These are phyloP conservation scores for Oryza meyeriana DNA, from an alignment of 176 grass and related monocot genomes.

Conservation along the genomic window DNA sequence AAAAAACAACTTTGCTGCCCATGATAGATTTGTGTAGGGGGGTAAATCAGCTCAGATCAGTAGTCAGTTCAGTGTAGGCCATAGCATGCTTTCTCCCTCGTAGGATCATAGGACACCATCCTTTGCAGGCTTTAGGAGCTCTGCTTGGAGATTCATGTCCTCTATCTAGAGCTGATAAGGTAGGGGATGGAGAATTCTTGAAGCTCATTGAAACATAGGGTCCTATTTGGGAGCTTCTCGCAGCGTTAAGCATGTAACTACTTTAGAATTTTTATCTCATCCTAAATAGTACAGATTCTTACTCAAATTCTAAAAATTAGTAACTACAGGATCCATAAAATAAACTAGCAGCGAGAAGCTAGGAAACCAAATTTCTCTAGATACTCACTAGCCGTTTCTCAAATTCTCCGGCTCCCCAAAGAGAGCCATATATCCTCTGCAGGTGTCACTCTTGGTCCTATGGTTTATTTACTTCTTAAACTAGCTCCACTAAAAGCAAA, in stretches of 20 bases:
- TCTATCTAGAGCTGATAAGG: neutral
- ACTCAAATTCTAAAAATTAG: too few species aligned
- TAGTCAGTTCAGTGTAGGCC: neutral
- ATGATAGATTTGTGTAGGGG: too few species aligned
- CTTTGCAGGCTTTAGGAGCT: slow-evolving; percentile 7
- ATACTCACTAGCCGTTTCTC: too few species aligned
- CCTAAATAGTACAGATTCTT: too few species aligned
- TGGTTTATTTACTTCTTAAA: neutral
- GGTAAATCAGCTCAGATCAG: neutral
- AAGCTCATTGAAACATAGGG: neutral
- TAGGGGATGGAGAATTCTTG: neutral
- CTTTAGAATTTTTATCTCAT: too few species aligned
- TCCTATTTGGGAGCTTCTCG: too few species aligned
- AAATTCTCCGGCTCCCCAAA: too few species aligned
- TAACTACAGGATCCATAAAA: too few species aligned
- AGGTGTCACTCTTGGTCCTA: neutral
- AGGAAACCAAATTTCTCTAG: too few species aligned
- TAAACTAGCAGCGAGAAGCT: too few species aligned
- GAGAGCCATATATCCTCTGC: neutral
- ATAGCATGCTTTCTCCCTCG: neutral
- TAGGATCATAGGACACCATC: neutral
- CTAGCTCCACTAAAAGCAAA: neutral
- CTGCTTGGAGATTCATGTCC: neutral
- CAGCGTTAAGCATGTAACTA: too few species aligned
- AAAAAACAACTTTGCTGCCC: too few species aligned